Conservation (phyloP, 2,329 filamentous ascomycete species). For the Beauveria sp. region DNA sequence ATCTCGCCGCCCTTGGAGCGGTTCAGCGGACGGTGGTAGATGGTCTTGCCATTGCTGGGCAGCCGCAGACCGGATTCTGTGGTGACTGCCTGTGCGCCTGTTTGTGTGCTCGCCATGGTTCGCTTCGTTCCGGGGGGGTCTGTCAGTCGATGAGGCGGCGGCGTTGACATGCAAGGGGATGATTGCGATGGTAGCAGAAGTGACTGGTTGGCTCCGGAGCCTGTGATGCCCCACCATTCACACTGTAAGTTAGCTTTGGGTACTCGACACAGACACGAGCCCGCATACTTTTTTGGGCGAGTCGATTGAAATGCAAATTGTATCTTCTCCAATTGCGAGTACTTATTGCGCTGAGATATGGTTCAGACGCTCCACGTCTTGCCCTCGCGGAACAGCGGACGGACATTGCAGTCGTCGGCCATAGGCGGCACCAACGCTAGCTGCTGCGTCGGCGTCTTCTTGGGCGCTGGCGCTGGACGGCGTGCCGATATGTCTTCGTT, state of each 20-base stretch:
- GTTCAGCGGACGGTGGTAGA: constrained; percentile 94
- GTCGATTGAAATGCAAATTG: too few relatives aligned
- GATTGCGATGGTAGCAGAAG: not conserved
- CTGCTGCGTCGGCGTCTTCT: too few relatives aligned
- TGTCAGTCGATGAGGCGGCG: not conserved
- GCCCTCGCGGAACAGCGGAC: too few relatives aligned
- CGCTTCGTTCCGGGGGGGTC: not conserved
- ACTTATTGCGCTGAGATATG: too few relatives aligned
- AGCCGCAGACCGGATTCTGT: constrained; percentile 66
- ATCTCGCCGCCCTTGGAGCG: constrained; percentile 81
- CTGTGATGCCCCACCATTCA: not conserved
- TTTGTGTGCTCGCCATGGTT: constrained; percentile 44
- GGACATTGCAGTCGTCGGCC: too few relatives aligned
- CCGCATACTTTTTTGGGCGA: too few relatives aligned
- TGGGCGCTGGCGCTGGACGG: too few relatives aligned
- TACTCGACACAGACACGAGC: too few relatives aligned
- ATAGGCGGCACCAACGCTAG: too few relatives aligned
- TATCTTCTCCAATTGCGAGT: too few relatives aligned
- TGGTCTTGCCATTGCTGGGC: constrained; percentile 90
- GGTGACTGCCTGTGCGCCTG: constrained; percentile 34
- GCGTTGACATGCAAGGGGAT: not conserved
- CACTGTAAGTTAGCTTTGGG: not conserved
- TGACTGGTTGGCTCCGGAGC: not conserved
- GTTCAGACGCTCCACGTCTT: too few relatives aligned
- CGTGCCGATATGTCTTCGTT: too few relatives aligned